These are phyloP conservation scores for Eutypella sp. DNA, from an alignment of 2,329 filamentous ascomycete species.

Conservation along the genomic window DNA sequence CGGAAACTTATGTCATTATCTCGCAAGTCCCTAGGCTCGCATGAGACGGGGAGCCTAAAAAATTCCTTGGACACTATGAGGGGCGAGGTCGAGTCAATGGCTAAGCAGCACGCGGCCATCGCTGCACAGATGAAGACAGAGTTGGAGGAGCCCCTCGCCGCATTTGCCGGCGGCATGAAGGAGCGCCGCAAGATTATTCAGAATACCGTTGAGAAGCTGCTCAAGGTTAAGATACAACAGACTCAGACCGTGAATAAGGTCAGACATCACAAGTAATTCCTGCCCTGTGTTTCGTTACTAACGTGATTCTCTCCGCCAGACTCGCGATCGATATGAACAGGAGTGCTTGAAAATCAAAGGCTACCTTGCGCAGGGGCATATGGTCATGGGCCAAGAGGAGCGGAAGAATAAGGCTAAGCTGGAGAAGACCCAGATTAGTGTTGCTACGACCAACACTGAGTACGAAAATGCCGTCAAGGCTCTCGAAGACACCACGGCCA, in stretches of 20 bases:
- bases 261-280: conserved; percentile 15
- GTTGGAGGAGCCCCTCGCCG: conserved; percentile 85
- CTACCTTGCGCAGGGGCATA: conserved; percentile 95
- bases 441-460: conserved; percentile 84
- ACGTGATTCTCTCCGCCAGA: conserved; percentile 41
- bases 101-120: conserved; percentile 85
- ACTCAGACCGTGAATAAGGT: conserved; percentile 90
- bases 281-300: conserved; percentile 2
- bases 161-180: conserved; percentile 93
- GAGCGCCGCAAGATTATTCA: conserved; percentile 96
- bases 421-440: conserved; percentile 95
- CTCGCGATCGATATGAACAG: conserved; percentile 91
- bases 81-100: conserved; percentile 87
- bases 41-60: conserved; percentile 78
- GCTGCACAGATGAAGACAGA: conserved; percentile 94
- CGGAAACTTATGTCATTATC: conserved; percentile 81
- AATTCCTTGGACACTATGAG: conserved; percentile 82
- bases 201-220: conserved; percentile 84
- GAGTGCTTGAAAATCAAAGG: conserved; percentile 98
- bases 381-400: conserved; percentile 99
- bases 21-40: conserved; percentile 83
- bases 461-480: conserved; percentile 92
- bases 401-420: conserved; percentile 98
- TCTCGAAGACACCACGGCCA: conserved; percentile 86
- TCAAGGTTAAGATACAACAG: conserved; percentile 91